Base-by-base conservation (phyloP, 768 basidiomycete genomes). In the Dacryopinax spathularia region DNA sequence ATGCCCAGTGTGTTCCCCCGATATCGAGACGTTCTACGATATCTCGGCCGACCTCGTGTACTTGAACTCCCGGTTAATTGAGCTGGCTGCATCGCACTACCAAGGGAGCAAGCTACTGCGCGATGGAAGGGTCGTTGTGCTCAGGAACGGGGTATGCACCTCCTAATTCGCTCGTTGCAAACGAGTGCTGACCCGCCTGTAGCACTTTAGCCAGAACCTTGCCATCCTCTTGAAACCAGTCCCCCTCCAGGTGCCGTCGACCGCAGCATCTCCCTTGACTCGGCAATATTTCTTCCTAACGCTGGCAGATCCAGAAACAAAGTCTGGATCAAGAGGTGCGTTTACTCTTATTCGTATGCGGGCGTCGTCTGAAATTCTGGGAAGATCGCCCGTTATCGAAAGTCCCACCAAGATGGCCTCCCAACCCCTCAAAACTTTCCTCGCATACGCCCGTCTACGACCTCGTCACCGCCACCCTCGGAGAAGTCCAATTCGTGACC, bases 81-180 rank as follows among this genome's bases (percentile, higher is more conserved):
- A 77, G 15, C 79, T 85, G 71, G 88, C 85, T 0, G 72, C 80
- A 1, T 71, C 73, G 20, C 80, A 86, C 64, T 79, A 81, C 29
- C 84, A 85, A 65, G 89, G 88, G 2, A 76, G 76, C 16, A 93
- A 89, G 75, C 73, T 82, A 4, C 74, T 98, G 48, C 73, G 77
- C 16, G 70, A 83, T 0, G 95, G 95, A 2, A 80, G 96, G 62
- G 84, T 97, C 20, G 83, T 98, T 1, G 73, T 98, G 34, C 75
- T 99, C 34, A 83, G 85, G 59, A 87, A 97, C 70, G 81, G 81
- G 36, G 95, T 96, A 74, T 69, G 85, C n/a, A n/a, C n/a, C n/a
- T n/a, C n/a, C n/a, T n/a, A n/a, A 72, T 33, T n/a, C 25, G 13
- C 12, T 60, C 39, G 36, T 15, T 33, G 4, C 35, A 20, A 29